Base-by-base conservation (phyloP, 306 rosid genomes). In the Astragalus glycyphyllos region DNA sequence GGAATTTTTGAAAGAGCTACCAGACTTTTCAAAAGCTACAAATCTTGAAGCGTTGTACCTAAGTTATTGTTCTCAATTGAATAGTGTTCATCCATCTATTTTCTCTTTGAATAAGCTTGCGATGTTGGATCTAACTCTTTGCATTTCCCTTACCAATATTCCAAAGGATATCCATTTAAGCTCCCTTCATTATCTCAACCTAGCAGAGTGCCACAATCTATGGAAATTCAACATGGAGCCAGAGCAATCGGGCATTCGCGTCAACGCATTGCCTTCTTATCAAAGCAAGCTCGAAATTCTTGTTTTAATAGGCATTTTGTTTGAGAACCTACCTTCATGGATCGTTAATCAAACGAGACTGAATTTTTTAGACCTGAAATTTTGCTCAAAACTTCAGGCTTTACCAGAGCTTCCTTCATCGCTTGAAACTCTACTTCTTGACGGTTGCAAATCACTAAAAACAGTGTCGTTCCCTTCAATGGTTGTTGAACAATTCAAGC, bases 371-470 rank as follows among this genome's bases (percentile, higher is more conserved):
- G 12, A 20, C 8, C 1, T 17, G 37, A 69, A 0, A 2, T 0
- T 1, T 1, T 66, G 71, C 26, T 4, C 0, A 0, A 5, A 72
- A 3, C 77, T 73, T 62, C 1, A 12, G 8, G 29, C 31, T 13
- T 13, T 63, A 26, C 71, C 64, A 38, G 13, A 73, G 35, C 64
- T 73, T 51, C 78, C 71, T 0, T 11, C 14, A 2, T 63, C 64
- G 7, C 35, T 73, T 38, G 56, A 73, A 51, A 63, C 9, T 2
- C 45, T 62, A 14, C 0, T 1, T 2, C 17, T 10, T 0, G 0
- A 0, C 5, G 8, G 11, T 0, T 50, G 64, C 11, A 6, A 0
- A 9, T 62, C 71, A 51, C 32, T 73, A 9, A 34, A 29, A 55
- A 41, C 41, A 3, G 56, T 73, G 20, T 12, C 5, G 37, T 51